Base-by-base conservation (phyloP, 331 rosid genomes). In the Cydonia oblonga region DNA sequence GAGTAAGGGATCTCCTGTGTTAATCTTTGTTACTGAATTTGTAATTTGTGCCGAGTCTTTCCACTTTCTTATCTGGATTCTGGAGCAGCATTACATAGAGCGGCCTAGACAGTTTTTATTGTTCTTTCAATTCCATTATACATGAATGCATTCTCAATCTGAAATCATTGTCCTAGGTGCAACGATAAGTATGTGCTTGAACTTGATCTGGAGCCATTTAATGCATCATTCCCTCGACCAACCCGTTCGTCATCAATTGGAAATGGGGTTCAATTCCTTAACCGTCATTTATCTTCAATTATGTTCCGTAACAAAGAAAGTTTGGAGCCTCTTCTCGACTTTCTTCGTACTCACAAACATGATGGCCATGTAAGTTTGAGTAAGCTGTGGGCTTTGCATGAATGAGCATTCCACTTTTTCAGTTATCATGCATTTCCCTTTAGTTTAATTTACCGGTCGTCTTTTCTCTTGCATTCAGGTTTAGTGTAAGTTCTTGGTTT, bases 181-280 rank as follows among this genome's bases (percentile, higher is more conserved):
- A 60, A 68, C 68, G 87, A 75, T 14, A 59, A 7, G 7, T 81
- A 75, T 72, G 80, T 90, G 23, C 85, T 92, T 73, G 98, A 92
- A 84, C 98, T 90, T 32, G 98, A 92, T 79, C 76, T 90, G 59
- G 97, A 90, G 84, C 97, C 98, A 73, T 92, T 92, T 79, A 90
- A 92, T 87, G 96, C 93, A 18, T 28, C 87, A 40, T 88, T 90
- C 65, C 97, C 98, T 66, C 96, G 96, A 40, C 96, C 97, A 23
- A 74, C 67, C 33, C 90, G 97, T 35, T 90, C 98, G 29, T 88
- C 98, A 13, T 92, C 97, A 76, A 92, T 92, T 78, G 98, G 98
- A 64, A 92, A 92, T 81, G 97, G 98, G 24, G 98, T 92, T 84
- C 96, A 90, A 73, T 92, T 92, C 78, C 98, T 92, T 77, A 92